Evolutionary conservation across 495 filamentous ascomycete genomes (phyloP).

Genomic region (Hyaloscypha bicolor): DNA sequence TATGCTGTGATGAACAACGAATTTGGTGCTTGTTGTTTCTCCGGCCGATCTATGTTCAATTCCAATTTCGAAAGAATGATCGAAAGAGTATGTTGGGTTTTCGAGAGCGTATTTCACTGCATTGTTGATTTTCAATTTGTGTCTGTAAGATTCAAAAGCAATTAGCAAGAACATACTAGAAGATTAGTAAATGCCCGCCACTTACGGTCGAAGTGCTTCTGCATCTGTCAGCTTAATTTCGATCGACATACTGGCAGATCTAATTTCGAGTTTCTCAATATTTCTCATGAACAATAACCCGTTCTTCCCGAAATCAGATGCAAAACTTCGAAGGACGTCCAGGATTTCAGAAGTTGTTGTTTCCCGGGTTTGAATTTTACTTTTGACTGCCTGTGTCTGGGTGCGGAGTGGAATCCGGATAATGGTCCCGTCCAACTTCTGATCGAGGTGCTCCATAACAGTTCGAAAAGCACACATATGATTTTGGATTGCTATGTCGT

Average conservation of each 20-base stretch:
- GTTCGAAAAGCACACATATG: slow-evolving; percentile 40
- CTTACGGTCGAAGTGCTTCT: slow-evolving; percentile 26
- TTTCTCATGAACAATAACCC: slow-evolving; percentile 43
- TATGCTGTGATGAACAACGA: slow-evolving; percentile 38
- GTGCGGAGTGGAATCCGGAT: slow-evolving; percentile 49
- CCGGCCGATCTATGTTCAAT: slow-evolving; percentile 17
- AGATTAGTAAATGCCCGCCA: neutral
- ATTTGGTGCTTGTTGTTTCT: slow-evolving; percentile 18
- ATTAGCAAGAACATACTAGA: slow-evolving; percentile 14
- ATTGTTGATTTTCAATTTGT: slow-evolving; percentile 23
- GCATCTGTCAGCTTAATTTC: slow-evolving; percentile 25
- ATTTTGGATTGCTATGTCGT: slow-evolving; percentile 37
- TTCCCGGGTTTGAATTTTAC: slow-evolving; percentile 34
- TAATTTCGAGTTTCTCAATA: slow-evolving; percentile 35
- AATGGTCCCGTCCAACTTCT: slow-evolving; percentile 39
- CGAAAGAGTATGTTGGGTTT: slow-evolving; percentile 16
- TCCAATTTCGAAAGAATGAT: slow-evolving; percentile 25
- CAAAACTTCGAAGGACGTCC: slow-evolving; percentile 38
- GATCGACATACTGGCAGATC: slow-evolving; percentile 29
- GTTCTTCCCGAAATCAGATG: slow-evolving; percentile 36
- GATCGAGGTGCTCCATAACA: slow-evolving; percentile 25
- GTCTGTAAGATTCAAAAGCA: slow-evolving; percentile 14
- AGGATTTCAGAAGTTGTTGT: slow-evolving; percentile 32
- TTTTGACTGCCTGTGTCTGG: slow-evolving; percentile 33
- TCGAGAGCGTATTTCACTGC: slow-evolving; percentile 15